Evolutionary conservation across 1,139 yeast species (phyloP).

Genomic region (Pichia sp.): DNA sequence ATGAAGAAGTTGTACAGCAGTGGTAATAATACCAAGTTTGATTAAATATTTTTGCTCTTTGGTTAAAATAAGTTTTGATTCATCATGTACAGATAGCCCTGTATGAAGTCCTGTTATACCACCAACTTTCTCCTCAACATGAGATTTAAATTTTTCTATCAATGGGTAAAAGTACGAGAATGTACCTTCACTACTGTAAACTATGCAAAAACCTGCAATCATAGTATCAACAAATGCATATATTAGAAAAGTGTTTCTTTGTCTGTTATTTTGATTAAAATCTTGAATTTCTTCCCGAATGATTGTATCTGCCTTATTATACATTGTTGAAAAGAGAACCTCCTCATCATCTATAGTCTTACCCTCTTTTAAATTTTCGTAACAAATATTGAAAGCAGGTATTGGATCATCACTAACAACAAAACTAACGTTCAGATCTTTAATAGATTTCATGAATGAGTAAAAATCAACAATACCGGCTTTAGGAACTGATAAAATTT

Average conservation of each 20-base stretch:
- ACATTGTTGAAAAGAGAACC: conserved; percentile 26
- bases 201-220: conserved; percentile 48
- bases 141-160: conserved; percentile 21
- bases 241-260: conserved; percentile 28
- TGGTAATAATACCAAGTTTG: conserved; percentile 51
- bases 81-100: not conserved
- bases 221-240: conserved; percentile 53
- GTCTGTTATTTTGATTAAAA: not conserved
- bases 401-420: conserved; percentile 32
- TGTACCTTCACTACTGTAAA: conserved; percentile 44
- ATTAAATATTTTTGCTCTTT: conserved; percentile 17
- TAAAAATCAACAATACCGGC: not conserved
- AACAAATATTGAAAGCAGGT: conserved; percentile 25
- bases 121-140: conserved; percentile 31
- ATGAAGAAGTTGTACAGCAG: conserved; percentile 50
- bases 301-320: conserved; percentile 18
- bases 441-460: conserved; percentile 2
- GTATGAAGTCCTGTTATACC: conserved; percentile 50
- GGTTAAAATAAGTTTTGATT: not conserved
- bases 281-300: conserved; percentile 9
- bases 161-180: conserved; percentile 49
- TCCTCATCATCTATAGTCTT: conserved; percentile 15
- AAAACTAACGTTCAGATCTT: conserved; percentile 3
- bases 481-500: not conserved
- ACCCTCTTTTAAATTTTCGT: conserved; percentile 19